These are phyloP conservation scores for Naematelia encephala DNA, from an alignment of 768 basidiomycete species.

Conservation along the genomic window DNA sequence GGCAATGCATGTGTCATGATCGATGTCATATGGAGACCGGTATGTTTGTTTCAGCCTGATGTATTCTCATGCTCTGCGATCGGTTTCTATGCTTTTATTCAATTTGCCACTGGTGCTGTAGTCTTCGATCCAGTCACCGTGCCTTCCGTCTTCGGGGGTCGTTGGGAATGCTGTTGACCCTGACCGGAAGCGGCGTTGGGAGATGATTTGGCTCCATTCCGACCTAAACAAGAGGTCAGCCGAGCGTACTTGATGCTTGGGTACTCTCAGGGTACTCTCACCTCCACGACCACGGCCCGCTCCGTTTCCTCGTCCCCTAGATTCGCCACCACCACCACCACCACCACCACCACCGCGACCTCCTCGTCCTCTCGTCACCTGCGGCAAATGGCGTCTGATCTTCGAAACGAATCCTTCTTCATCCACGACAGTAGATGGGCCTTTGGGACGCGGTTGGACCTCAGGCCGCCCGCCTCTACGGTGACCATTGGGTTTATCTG, in stretches of 20 bases:
- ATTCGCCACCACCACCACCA: constrained; percentile 8
- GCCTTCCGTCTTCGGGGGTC: background rate
- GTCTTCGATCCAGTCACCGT: background rate
- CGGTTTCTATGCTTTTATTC: too few species aligned
- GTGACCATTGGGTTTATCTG: background rate
- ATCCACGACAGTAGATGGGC: constrained; percentile 18
- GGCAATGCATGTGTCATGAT: background rate
- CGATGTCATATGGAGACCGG: background rate
- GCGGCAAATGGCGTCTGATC: constrained; percentile 13
- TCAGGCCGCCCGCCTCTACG: background rate
- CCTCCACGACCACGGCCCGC: constrained; percentile 7
- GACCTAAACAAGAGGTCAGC: background rate
- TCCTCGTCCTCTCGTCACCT: constrained; percentile 4
- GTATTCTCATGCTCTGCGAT: background rate
- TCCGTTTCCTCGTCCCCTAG: constrained; percentile 5
- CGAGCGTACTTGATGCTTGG: too few species aligned
- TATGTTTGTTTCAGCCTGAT: too few species aligned
- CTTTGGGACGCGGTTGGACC: constrained; percentile 2
- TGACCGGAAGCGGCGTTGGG: background rate
- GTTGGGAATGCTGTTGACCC: background rate
- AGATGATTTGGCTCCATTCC: background rate
- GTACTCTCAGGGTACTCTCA: background rate
- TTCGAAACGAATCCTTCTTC: constrained; percentile 42
- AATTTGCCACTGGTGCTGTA: background rate
- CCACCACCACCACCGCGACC: constrained; percentile 11